Conservation (phyloP, 2,329 filamentous ascomycete genomes). For the Penicillium sp. region DNA sequence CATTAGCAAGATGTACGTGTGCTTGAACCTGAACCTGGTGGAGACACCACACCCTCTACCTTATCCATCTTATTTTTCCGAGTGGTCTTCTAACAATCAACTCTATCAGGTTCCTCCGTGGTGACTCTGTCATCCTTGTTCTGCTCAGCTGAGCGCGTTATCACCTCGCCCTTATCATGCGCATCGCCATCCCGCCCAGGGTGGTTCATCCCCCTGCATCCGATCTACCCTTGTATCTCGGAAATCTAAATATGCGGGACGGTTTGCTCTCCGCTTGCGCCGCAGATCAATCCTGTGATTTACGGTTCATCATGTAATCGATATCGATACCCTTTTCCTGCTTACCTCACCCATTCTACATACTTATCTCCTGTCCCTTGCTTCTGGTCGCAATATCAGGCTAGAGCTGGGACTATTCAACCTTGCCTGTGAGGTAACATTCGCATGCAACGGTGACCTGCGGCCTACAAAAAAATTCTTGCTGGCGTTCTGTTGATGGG, state of each 20-base stretch:
- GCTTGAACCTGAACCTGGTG: not conserved
- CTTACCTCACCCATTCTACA: slow-evolving; percentile 4
- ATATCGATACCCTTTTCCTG: slow-evolving; percentile 31
- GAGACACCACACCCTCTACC: not conserved
- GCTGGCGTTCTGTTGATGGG: slow-evolving; percentile 19
- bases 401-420: slow-evolving; percentile 5
- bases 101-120: slow-evolving; percentile 70
- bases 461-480: slow-evolving; percentile 12
- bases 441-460: slow-evolving; percentile 11
- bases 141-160: slow-evolving; percentile 66
- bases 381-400: slow-evolving; percentile 19
- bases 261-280: slow-evolving; percentile 16
- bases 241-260: slow-evolving; percentile 10
- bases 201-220: slow-evolving; percentile 7
- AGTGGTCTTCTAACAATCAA: not conserved
- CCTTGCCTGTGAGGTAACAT: slow-evolving; percentile 13
- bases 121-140: slow-evolving; percentile 85
- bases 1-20: slow-evolving; percentile 91
- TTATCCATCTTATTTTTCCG: not conserved
- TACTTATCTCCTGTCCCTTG: slow-evolving; percentile 16
- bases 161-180: slow-evolving; percentile 8
- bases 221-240: slow-evolving; percentile 10
- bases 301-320: slow-evolving; percentile 21
- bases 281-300: slow-evolving; percentile 10
- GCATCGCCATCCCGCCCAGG: slow-evolving; percentile 13